Conservation (phyloP, 2,329 filamentous ascomycete species). For the Pseudogymnoascus sp. region DNA sequence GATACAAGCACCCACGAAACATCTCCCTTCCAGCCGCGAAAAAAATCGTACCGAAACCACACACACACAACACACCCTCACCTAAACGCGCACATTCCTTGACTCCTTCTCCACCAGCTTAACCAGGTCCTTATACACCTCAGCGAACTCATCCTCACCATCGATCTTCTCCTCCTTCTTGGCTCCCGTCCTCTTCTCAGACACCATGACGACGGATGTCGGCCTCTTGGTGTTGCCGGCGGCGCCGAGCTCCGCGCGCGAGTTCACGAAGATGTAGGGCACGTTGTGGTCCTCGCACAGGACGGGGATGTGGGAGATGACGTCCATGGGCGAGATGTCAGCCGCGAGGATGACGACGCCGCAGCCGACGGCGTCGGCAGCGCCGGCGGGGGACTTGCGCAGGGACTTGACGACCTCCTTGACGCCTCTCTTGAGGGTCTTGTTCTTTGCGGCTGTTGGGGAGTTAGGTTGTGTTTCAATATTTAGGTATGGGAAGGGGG, state of each 20-base stretch:
- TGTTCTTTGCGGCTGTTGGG: constrained; percentile 77
- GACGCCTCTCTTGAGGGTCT: constrained; percentile 93
- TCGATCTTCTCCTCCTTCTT: constrained; percentile 36
- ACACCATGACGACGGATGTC: constrained; percentile 91
- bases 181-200: constrained; percentile 45
- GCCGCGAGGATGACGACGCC: constrained; percentile 86
- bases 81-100: constrained; percentile 37
- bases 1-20: constrained; percentile 7
- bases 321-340: constrained; percentile 97
- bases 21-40: constrained; percentile 1
- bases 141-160: constrained; percentile 54
- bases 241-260: constrained; percentile 85
- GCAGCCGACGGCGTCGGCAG: constrained; percentile 57
- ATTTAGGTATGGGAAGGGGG: not conserved
- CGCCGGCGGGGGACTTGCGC: constrained; percentile 74
- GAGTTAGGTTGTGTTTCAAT: constrained; percentile 18
- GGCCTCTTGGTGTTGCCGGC: constrained; percentile 93
- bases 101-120: constrained; percentile 63
- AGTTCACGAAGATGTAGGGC: constrained; percentile 91
- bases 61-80: not conserved
- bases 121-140: constrained; percentile 57
- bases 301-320: constrained; percentile 95
- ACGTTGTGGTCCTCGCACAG: constrained; percentile 98
- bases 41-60: not conserved
- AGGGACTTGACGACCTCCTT: constrained; percentile 99